Base-by-base conservation (phyloP, 139 green algal genomes). In the Chlorella sp. region DNA sequence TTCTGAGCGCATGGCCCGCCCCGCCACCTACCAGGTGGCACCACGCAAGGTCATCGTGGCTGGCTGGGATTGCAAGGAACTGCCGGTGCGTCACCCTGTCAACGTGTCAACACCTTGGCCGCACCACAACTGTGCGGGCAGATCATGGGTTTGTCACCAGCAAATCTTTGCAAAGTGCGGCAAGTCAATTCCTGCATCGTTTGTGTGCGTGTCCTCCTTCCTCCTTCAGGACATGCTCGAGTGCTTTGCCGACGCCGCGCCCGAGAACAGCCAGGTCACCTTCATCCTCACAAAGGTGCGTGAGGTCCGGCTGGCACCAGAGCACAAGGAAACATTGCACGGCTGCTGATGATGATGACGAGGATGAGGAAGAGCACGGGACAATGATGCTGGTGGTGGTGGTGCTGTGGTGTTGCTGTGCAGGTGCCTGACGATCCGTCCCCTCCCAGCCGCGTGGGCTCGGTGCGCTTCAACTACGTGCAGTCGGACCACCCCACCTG, bases 31-130 rank as follows among this genome's bases (percentile, higher is more conserved):
- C 68, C 72, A 76, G 17, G 36, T 50, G 30, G 35, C 68, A 2
- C 68, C 77, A 23, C 31, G 60, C 49, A 83, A 83, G 62, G 63
- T 83, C 22, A 79, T 83, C 60, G 67, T 83, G 68, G 77, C 72
- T 32, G 77, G 77, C 5, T 82, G 75, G 60, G 50, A 49, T 3
- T 49, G 29, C 30, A 29, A 26, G 27, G 65, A 74, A 34, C 61
- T 82, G 67, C 59, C 50, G 70, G 75, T 77, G 64, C 30, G 75
- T 32, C 62, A 17, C 26, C n/a, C n/a, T n/a, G n/a, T n/a, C n/a
- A n/a, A n/a, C n/a, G n/a, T n/a, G n/a, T n/a, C n/a, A n/a, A n/a
- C n/a, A n/a, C n/a, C n/a, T n/a, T n/a, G n/a, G n/a, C n/a, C n/a
- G n/a, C n/a, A n/a, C n/a, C n/a, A n/a, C n/a, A n/a, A n/a, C n/a